Evolutionary conservation across 352 stramenopile species (phyloP).

Genomic region (Globisporangium radiosum): DNA sequence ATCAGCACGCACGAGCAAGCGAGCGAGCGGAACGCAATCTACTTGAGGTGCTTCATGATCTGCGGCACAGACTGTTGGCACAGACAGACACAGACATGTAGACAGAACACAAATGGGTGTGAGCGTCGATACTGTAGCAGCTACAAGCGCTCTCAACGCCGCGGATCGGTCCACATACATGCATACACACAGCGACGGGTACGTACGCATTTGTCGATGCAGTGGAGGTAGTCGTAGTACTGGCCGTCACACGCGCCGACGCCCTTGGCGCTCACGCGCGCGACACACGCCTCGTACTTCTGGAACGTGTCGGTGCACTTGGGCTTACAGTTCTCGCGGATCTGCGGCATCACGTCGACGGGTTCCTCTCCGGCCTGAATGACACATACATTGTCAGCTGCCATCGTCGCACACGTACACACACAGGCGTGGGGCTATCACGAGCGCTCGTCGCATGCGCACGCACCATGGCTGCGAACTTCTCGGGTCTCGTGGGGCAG

Average conservation of each 20-base stretch:
- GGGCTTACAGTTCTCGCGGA: constrained; percentile 89
- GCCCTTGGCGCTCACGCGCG: constrained; percentile 88
- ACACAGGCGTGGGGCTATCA: neutral
- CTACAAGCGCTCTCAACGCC: no score
- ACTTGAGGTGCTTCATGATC: constrained; percentile 94
- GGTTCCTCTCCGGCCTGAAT: constrained; percentile 67
- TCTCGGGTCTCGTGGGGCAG: neutral
- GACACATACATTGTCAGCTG: neutral
- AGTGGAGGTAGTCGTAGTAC: constrained; percentile 95
- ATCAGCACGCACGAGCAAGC: no score
- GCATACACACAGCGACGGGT: neutral
- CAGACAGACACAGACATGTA: constrained; percentile 4
- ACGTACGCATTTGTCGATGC: constrained; percentile 93
- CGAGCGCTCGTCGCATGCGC: neutral
- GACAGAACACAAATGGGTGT: constrained; percentile 1
- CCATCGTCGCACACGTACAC: neutral
- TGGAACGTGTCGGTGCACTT: constrained; percentile 84
- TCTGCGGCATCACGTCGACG: constrained; percentile 91
- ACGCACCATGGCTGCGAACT: constrained; percentile 17
- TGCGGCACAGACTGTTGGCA: constrained; percentile 78
- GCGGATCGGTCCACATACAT: no score
- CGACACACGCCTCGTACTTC: constrained; percentile 89
- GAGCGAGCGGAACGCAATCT: constrained; percentile 17
- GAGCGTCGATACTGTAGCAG: neutral
- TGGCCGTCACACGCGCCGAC: constrained; percentile 92